A percentile compares a stretch with the other conserved stretches of the same genome.
phyloP scores from a whole-genome alignment of 495 filamentous ascomycete genomes.

The Jackrogersella minutella region DNA sequence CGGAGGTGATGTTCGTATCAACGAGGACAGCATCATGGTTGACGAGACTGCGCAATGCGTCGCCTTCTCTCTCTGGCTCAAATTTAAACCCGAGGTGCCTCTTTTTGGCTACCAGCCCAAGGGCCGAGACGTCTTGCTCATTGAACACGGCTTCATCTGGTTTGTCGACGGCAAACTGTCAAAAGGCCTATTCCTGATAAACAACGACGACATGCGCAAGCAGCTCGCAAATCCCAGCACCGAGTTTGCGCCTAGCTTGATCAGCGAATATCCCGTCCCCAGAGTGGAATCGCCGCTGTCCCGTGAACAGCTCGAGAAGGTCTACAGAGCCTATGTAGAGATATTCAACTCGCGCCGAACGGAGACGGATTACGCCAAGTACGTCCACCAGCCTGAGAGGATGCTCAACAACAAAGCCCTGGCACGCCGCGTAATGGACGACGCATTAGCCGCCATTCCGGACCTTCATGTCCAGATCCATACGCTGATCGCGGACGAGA shows the following conservation, averaged over 20 bases:
- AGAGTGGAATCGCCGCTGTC: constrained; percentile 11
- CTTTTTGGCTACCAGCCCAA: constrained; percentile 25
- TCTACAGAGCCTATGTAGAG: constrained; percentile 26
- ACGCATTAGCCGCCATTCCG: constrained; percentile 28
- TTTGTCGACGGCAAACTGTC: constrained; percentile 33
- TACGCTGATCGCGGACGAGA: constrained; percentile 28
- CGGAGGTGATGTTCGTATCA: constrained; percentile 28
- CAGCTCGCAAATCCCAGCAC: constrained; percentile 21
- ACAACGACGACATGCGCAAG: constrained; percentile 33
- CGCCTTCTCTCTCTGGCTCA: constrained; percentile 29
- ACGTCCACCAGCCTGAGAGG: constrained; percentile 22
- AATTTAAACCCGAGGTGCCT: constrained; percentile 27
- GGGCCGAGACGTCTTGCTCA: constrained; percentile 21
- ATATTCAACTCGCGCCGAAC: constrained; percentile 21
- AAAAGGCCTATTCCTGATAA: constrained; percentile 25
- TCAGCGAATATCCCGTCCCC: constrained; percentile 27
- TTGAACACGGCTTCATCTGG: constrained; percentile 33
- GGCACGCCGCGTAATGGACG: constrained; percentile 28
- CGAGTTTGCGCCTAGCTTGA: constrained; percentile 17
- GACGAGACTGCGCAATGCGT: constrained; percentile 28
- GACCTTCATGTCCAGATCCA: constrained; percentile 31
- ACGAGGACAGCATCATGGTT: constrained; percentile 32
- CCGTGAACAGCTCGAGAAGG: constrained; percentile 21
- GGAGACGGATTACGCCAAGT: constrained; percentile 23
- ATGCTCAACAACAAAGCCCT: constrained; percentile 23